These are phyloP conservation scores for Euphorbia lathyris DNA, from an alignment of 345 rosid genomes.

Conservation along the genomic window DNA sequence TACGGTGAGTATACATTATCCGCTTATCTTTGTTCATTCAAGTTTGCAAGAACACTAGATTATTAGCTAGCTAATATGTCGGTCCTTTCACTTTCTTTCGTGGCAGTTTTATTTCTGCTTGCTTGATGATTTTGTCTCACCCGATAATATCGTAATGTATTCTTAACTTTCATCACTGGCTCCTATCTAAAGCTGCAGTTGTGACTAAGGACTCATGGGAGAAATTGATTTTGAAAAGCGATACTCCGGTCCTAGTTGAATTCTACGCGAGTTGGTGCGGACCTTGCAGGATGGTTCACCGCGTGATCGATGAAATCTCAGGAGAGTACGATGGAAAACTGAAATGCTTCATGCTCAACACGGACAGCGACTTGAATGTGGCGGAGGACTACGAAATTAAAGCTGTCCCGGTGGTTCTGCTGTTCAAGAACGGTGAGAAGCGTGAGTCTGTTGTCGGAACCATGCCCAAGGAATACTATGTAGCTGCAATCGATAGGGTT, in stretches of 20 bases:
- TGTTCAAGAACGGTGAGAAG: conserved; percentile 84
- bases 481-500: conserved; percentile 87
- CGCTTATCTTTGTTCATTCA: background rate
- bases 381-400: conserved; percentile 81
- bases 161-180: conserved; percentile 18
- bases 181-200: conserved; percentile 50
- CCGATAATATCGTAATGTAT: background rate
- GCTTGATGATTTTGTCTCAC: background rate
- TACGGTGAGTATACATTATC: background rate
- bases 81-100: background rate
- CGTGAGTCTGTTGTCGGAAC: conserved; percentile 75
- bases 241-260: conserved; percentile 76
- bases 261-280: conserved; percentile 89
- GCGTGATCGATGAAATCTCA: conserved; percentile 75
- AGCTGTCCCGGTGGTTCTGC: conserved; percentile 85
- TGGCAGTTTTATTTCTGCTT: conserved; percentile 6
- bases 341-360: conserved; percentile 62
- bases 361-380: conserved; percentile 60
- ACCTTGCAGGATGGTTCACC: conserved; percentile 52
- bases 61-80: background rate
- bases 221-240: conserved; percentile 51
- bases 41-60: background rate
- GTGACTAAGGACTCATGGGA: conserved; percentile 67
- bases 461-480: conserved; percentile 91
- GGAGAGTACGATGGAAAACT: conserved; percentile 72